Percentiles rank a stretch among this genome's conserved stretches.
phyloP scores from a whole-genome alignment of 2,329 filamentous ascomycete species.

The Allantophomopsis cytisporea region DNA sequence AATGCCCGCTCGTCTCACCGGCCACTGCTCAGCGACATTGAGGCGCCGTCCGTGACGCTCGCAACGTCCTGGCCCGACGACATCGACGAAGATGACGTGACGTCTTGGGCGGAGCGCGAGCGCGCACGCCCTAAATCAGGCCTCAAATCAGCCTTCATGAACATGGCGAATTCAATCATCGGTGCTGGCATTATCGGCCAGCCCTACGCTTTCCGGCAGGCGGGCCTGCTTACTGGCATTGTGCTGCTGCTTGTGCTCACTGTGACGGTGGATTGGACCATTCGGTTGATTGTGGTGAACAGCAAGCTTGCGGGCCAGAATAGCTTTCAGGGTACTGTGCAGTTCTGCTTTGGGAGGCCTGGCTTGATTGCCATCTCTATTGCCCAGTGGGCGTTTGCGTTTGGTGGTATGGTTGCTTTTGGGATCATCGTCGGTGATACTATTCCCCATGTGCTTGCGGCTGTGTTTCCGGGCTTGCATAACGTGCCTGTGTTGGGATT shows the following conservation, averaged over 20 bases:
- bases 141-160: slow-evolving; percentile 87
- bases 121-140: slow-evolving; percentile 65
- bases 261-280: slow-evolving; percentile 89
- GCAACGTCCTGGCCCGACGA: slow-evolving; percentile 25
- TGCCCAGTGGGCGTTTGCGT: slow-evolving; percentile 96
- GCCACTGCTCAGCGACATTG: slow-evolving; percentile 61
- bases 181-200: slow-evolving; percentile 67
- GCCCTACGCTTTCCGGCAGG: slow-evolving; percentile 91
- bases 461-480: slow-evolving; percentile 65
- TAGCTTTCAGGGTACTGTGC: slow-evolving; percentile 90
- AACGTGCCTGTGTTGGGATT: slow-evolving; percentile 68
- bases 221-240: slow-evolving; percentile 70
- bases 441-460: slow-evolving; percentile 78
- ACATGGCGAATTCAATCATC: slow-evolving; percentile 99
- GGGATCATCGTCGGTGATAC: slow-evolving; percentile 95
- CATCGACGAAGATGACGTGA: slow-evolving; percentile 18
- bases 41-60: slow-evolving; percentile 67
- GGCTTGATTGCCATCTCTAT: slow-evolving; percentile 79
- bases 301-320: slow-evolving; percentile 89
- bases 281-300: slow-evolving; percentile 92
- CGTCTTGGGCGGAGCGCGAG: slow-evolving; percentile 35
- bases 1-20: slow-evolving; percentile 2
- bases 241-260: slow-evolving; percentile 69
- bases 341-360: slow-evolving; percentile 82
- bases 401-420: slow-evolving; percentile 97